A percentile compares a stretch with the other conserved stretches of the same genome.
Evolutionary conservation across 768 basidiomycete genomes (phyloP).

Genomic region (Hemileccinum impolitum): DNA sequence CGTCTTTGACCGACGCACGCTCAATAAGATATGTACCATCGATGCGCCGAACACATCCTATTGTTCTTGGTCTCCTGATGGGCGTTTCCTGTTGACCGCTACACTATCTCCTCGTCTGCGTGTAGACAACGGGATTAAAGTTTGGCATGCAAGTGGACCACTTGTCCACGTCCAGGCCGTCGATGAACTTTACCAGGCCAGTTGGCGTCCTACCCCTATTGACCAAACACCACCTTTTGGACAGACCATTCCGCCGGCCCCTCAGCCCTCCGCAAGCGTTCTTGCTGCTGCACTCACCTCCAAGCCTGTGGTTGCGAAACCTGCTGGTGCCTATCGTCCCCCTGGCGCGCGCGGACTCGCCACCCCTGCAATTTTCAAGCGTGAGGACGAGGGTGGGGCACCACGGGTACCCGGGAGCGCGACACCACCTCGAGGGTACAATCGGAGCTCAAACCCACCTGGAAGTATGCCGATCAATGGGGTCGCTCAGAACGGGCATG

Average conservation of each 20-base stretch:
- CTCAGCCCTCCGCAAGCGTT: conserved; percentile 60
- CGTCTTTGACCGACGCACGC: conserved; percentile 82
- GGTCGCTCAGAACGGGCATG: conserved; percentile 27
- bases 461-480: conserved; percentile 43
- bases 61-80: conserved; percentile 95
- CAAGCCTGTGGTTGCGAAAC: conserved; percentile 57
- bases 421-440: conserved; percentile 62
- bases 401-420: conserved; percentile 53
- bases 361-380: conserved; percentile 85
- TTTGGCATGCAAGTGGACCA: conserved; percentile 89
- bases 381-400: conserved; percentile 84
- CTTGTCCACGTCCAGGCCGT: conserved; percentile 79
- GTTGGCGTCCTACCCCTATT: conserved; percentile 75
- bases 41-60: conserved; percentile 91
- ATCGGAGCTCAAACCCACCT: conserved; percentile 53
- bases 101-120: conserved; percentile 93
- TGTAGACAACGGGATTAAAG: conserved; percentile 96
- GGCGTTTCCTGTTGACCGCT: conserved; percentile 88
- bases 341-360: conserved; percentile 89
- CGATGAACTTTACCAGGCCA: conserved; percentile 88
- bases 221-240: conserved; percentile 70
- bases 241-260: conserved; percentile 60
- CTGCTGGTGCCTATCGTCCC: conserved; percentile 88
- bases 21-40: conserved; percentile 73
- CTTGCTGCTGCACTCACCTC: conserved; percentile 43